Percentiles rank a stretch among this genome's conserved stretches.
phyloP scores from a whole-genome alignment of 1,139 yeast genomes.

The Taphrina deformans region DNA sequence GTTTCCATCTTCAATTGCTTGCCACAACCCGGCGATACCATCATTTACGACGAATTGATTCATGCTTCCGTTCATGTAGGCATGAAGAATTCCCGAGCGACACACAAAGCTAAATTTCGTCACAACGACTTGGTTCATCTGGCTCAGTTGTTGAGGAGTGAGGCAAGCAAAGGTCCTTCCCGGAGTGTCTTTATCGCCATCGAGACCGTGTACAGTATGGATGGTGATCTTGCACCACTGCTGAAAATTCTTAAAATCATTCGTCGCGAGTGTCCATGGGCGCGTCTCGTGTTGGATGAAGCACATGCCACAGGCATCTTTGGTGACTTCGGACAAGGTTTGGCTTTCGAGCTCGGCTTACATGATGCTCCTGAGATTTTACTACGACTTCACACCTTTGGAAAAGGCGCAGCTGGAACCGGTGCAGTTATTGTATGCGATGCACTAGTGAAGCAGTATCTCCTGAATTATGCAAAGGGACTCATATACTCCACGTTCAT shows the following conservation, averaged over 20 bases:
- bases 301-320: conserved; percentile 44
- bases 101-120: conserved; percentile 34
- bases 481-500: conserved; percentile 42
- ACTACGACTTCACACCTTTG: conserved; percentile 43
- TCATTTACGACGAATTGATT: conserved; percentile 43
- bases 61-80: conserved; percentile 45
- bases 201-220: conserved; percentile 44
- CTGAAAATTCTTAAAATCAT: conserved; percentile 37
- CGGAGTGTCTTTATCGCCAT: conserved; percentile 42
- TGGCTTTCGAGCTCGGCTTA: conserved; percentile 37
- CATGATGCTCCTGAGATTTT: conserved; percentile 40
- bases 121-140: conserved; percentile 40
- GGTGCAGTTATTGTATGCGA: conserved; percentile 42
- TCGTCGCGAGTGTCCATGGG: conserved; percentile 34
- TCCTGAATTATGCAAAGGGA: conserved; percentile 43
- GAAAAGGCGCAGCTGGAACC: conserved; percentile 42
- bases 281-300: conserved; percentile 42
- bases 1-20: conserved; percentile 41
- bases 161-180: conserved; percentile 10
- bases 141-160: neutral
- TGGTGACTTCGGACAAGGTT: conserved; percentile 41
- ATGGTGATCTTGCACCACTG: conserved; percentile 43
- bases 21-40: conserved; percentile 41
- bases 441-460: conserved; percentile 38
- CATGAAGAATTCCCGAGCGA: conserved; percentile 41